These are phyloP conservation scores for Orbilia javanica DNA, from an alignment of 2,329 filamentous ascomycete genomes.

Conservation along the genomic window DNA sequence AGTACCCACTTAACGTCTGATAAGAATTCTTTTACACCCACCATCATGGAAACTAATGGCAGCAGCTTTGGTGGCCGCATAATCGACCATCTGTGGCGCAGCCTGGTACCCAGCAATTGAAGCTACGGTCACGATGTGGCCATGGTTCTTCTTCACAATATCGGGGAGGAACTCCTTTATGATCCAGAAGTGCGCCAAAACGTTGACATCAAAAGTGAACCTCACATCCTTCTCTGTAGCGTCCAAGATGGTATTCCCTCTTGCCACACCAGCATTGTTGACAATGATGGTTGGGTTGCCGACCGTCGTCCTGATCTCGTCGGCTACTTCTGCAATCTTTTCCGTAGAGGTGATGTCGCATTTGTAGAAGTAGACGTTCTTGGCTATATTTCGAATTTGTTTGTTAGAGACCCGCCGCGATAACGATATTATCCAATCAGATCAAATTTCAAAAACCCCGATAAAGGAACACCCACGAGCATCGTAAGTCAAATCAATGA, in stretches of 20 bases:
- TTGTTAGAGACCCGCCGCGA: background rate
- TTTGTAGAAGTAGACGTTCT: slow-evolving; percentile 75
- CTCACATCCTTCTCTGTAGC: slow-evolving; percentile 72
- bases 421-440: background rate
- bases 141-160: slow-evolving; percentile 76
- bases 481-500: slow-evolving; percentile 73
- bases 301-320: slow-evolving; percentile 70
- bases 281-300: slow-evolving; percentile 78
- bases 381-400: slow-evolving; percentile 63
- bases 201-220: slow-evolving; percentile 79
- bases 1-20: slow-evolving; percentile 63
- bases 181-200: slow-evolving; percentile 76
- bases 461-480: slow-evolving; percentile 65
- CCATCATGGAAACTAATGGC: slow-evolving; percentile 77
- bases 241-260: slow-evolving; percentile 74
- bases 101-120: slow-evolving; percentile 74
- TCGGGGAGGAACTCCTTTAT: slow-evolving; percentile 75
- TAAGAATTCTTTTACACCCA: background rate
- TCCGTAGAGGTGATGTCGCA: slow-evolving; percentile 75
- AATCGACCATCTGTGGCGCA: slow-evolving; percentile 76
- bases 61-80: slow-evolving; percentile 76
- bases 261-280: slow-evolving; percentile 77
- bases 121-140: slow-evolving; percentile 79
- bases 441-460: background rate
- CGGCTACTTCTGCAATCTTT: slow-evolving; percentile 70